These are phyloP conservation scores for Chaetomiaceae sp. DNA, from an alignment of 2,329 filamentous ascomycete genomes.

Conservation along the genomic window DNA sequence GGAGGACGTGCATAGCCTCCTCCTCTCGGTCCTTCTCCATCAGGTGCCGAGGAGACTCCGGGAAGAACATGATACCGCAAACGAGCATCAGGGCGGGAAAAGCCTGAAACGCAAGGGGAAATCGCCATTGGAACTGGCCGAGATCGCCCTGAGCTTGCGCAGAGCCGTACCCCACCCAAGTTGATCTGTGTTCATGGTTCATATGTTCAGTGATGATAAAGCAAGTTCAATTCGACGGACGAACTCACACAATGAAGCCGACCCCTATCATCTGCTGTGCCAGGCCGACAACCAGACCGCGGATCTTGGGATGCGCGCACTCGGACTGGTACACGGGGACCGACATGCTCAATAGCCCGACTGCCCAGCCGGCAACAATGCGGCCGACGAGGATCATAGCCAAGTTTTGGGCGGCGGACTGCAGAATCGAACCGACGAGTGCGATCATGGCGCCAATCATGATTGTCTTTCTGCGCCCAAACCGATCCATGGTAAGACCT, in stretches of 20 bases:
- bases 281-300: slow-evolving; percentile 48
- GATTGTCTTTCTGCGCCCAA: slow-evolving; percentile 54
- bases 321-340: slow-evolving; percentile 50
- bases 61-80: slow-evolving; percentile 29
- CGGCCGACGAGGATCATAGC: slow-evolving; percentile 51
- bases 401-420: slow-evolving; percentile 49
- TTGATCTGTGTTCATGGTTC: slow-evolving; percentile 30
- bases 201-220: neutral
- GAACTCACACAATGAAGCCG: slow-evolving; percentile 41
- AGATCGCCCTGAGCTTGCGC: slow-evolving; percentile 15
- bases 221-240: too few species aligned
- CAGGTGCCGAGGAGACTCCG: slow-evolving; percentile 30
- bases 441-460: slow-evolving; percentile 54
- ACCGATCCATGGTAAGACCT: slow-evolving; percentile 53
- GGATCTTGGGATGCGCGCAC: slow-evolving; percentile 46
- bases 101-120: slow-evolving; percentile 35
- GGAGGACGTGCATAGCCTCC: slow-evolving; percentile 42
- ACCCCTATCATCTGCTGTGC: slow-evolving; percentile 41
- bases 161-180: slow-evolving; percentile 34
- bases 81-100: slow-evolving; percentile 31
- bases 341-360: slow-evolving; percentile 53
- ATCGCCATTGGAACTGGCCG: slow-evolving; percentile 29
- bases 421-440: slow-evolving; percentile 52
- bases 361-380: slow-evolving; percentile 52
- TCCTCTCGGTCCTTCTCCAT: slow-evolving; percentile 37